phyloP scores from a whole-genome alignment of 805 yeast genomes.

The Alloascoidea africana region DNA sequence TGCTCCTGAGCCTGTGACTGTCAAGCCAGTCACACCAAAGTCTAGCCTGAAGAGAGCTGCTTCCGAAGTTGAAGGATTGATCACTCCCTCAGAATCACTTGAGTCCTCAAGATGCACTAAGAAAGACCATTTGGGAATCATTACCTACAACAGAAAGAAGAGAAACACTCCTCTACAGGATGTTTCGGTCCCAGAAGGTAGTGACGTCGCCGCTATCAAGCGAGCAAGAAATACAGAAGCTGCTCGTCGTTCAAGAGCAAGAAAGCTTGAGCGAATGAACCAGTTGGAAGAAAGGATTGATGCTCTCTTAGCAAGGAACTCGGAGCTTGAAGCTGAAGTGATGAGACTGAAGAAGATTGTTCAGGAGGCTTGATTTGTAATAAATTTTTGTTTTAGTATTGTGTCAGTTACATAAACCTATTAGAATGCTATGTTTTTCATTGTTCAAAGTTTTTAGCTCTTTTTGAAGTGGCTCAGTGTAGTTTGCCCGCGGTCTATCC shows the following conservation, averaged over 20 bases:
- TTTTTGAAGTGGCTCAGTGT: too few relatives aligned
- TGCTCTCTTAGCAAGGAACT: conserved; percentile 40
- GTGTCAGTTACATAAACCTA: too few relatives aligned
- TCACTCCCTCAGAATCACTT: background rate
- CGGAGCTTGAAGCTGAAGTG: conserved; percentile 48
- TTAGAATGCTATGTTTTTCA: too few relatives aligned
- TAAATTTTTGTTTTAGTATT: too few relatives aligned
- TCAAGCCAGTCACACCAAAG: conserved; percentile 1
- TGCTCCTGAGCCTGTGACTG: conserved; percentile 5
- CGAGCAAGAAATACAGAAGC: conserved; percentile 92
- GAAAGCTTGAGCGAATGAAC: conserved; percentile 78
- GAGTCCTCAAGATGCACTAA: conserved; percentile 12
- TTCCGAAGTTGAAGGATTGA: background rate
- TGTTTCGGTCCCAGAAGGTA: conserved; percentile 33
- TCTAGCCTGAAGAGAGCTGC: background rate
- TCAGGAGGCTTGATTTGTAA: too few relatives aligned
- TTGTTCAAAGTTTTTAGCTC: too few relatives aligned
- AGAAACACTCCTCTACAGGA: conserved; percentile 62
- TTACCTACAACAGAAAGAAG: conserved; percentile 65
- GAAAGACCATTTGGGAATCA: conserved; percentile 61
- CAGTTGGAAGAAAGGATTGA: conserved; percentile 70
- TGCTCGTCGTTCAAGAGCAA: conserved; percentile 89
- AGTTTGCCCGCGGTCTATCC: too few relatives aligned
- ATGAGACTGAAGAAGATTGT: conserved; percentile 34
- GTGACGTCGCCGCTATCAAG: conserved; percentile 62